Evolutionary conservation across 345 rosid species (phyloP).

Genomic region (Conringia planisiliqua): DNA sequence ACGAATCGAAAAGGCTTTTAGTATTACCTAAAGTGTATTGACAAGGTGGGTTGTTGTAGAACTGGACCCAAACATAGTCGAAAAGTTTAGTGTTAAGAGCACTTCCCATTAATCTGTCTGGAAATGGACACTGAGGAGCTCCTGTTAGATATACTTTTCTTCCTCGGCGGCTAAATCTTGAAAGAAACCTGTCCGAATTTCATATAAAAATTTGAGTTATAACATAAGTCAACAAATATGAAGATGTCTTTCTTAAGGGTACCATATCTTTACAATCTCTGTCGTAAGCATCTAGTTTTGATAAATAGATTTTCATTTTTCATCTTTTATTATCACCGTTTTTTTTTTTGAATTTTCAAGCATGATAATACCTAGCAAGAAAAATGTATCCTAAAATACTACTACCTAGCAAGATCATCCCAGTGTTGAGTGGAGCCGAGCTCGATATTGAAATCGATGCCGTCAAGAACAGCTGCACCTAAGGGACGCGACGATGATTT

Average conservation of each 20-base stretch:
- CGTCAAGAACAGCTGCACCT: conserved; percentile 52
- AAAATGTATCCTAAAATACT: background rate
- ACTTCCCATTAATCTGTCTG: conserved; percentile 42
- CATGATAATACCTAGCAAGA: background rate
- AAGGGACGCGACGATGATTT: conserved; percentile 45
- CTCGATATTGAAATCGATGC: conserved; percentile 57
- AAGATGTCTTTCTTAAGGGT: background rate
- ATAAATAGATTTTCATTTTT: background rate
- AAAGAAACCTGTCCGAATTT: conserved; percentile 33
- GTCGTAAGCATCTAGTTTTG: background rate
- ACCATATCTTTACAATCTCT: background rate
- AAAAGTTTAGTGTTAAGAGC: conserved; percentile 51
- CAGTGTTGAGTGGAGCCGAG: conserved; percentile 38
- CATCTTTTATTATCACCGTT: background rate
- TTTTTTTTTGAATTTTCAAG: too few relatives aligned
- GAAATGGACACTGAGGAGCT: conserved; percentile 70
- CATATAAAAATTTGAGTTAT: conserved; percentile 1
- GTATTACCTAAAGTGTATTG: conserved; percentile 38
- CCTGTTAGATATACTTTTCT: conserved; percentile 56
- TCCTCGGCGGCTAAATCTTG: conserved; percentile 30
- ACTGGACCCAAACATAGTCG: conserved; percentile 57
- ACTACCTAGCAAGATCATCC: conserved; percentile 45
- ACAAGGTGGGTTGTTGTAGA: conserved; percentile 63
- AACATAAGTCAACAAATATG: background rate
- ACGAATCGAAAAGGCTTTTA: conserved; percentile 38